Percentiles rank a stretch among this genome's conserved stretches.
Evolutionary conservation across 2,329 filamentous ascomycete genomes (phyloP).

Genomic region (Xylariaceae sp.): DNA sequence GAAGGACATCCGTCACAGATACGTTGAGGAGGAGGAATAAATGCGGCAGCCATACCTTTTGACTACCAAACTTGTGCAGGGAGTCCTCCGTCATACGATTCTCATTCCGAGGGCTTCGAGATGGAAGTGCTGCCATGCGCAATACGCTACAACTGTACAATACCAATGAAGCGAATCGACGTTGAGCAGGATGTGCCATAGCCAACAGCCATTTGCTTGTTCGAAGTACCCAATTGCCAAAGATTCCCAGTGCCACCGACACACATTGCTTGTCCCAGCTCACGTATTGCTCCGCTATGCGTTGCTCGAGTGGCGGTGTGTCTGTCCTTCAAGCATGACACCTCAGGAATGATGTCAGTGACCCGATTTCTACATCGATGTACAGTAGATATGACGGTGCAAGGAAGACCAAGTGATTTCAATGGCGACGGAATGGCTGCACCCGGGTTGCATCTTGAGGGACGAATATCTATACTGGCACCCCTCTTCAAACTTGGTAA

Average conservation of each 20-base stretch:
- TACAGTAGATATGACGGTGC: not conserved
- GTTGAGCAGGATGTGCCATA: constrained; percentile 7
- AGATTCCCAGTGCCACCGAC: not conserved
- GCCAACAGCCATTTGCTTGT: constrained; percentile 4
- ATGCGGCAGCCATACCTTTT: constrained; percentile 10
- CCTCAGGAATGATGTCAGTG: not conserved
- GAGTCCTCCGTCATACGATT: not conserved
- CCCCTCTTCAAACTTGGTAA: not conserved
- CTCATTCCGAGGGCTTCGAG: not conserved
- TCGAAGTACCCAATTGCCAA: constrained; percentile 5
- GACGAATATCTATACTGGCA: not conserved
- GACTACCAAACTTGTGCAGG: constrained; percentile 2
- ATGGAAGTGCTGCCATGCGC: constrained; percentile 2
- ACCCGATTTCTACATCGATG: not conserved
- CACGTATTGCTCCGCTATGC: not conserved
- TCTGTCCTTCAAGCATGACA: not conserved
- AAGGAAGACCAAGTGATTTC: not conserved
- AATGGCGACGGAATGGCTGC: not conserved
- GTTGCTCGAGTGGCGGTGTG: not conserved
- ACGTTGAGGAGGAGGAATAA: constrained; percentile 60
- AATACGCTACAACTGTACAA: constrained; percentile 19
- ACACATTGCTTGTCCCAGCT: not conserved
- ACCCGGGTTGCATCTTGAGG: not conserved
- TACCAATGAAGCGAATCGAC: constrained; percentile 13
- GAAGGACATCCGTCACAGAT: constrained; percentile 96